These are phyloP conservation scores for Leishmania martiniquensis DNA, from an alignment of 208 protist species.

Conservation along the genomic window DNA sequence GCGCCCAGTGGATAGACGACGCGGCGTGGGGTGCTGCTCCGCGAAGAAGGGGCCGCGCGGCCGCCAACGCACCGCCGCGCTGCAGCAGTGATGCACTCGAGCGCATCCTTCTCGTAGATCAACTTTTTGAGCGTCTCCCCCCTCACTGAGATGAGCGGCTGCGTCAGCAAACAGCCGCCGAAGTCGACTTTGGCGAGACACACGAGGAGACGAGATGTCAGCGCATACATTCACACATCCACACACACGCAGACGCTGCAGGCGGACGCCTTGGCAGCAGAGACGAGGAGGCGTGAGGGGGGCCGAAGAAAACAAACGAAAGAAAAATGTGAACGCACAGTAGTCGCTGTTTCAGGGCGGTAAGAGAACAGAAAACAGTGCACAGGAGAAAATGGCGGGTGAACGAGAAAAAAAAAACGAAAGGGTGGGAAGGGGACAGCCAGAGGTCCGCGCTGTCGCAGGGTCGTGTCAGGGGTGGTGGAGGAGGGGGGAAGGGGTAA, in stretches of 20 bases:
- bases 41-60: constrained; percentile 1
- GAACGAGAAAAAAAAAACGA: background rate
- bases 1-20: constrained; percentile 6
- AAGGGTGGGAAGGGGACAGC: background rate
- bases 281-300: background rate
- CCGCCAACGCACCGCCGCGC: background rate
- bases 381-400: background rate
- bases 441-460: background rate
- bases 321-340: background rate
- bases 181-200: too few relatives aligned
- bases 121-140: background rate
- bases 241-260: background rate
- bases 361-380: background rate
- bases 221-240: background rate
- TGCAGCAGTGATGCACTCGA: background rate
- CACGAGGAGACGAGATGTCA: background rate
- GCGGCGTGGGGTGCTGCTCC: constrained; percentile 11
- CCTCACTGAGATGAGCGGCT: background rate
- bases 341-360: background rate
- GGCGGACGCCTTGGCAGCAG: background rate
- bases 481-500: background rate
- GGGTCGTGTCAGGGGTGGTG: background rate
- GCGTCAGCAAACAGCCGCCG: background rate
- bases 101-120: constrained; percentile 17
- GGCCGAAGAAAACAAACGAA: too few relatives aligned